phyloP scores from a whole-genome alignment of 345 rosid genomes.

The Eucalyptus sp. region DNA sequence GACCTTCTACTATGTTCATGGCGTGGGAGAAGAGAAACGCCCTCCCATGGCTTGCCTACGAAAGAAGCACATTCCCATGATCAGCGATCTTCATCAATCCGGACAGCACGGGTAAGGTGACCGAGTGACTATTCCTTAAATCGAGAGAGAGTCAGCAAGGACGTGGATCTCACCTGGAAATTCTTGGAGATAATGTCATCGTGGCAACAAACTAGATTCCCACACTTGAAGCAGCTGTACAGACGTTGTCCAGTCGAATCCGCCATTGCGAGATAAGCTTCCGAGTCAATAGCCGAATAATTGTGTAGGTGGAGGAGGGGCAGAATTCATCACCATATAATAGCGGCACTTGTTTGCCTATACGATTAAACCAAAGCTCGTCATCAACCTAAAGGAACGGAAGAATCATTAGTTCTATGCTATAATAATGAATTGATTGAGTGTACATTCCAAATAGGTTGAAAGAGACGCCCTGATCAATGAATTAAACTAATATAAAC shows the following conservation, averaged over 20 bases:
- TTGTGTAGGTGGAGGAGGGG: background rate
- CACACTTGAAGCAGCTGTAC: constrained; percentile 33
- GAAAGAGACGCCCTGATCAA: background rate
- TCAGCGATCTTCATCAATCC: background rate
- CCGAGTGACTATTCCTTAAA: background rate
- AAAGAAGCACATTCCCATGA: background rate
- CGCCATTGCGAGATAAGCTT: background rate
- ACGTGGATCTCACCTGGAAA: constrained; percentile 20
- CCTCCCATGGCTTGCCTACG: constrained; percentile 6
- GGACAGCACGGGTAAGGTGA: background rate
- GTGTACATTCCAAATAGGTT: background rate
- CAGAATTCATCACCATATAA: background rate
- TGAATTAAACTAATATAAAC: background rate
- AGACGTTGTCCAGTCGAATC: constrained; percentile 7
- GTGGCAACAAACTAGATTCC: constrained; percentile 20
- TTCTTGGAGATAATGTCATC: constrained; percentile 27
- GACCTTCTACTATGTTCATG: constrained; percentile 5
- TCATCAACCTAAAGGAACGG: background rate
- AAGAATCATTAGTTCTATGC: background rate
- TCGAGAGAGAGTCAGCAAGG: background rate
- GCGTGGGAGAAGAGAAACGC: constrained; percentile 19
- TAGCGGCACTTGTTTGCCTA: background rate
- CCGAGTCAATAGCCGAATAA: background rate
- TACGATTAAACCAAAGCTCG: background rate
- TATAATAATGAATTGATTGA: background rate